A percentile compares a stretch with the other conserved stretches of the same genome.
Conservation (phyloP, 176 grass and related monocot genomes). For the Triticum dicoccoides region DNA sequence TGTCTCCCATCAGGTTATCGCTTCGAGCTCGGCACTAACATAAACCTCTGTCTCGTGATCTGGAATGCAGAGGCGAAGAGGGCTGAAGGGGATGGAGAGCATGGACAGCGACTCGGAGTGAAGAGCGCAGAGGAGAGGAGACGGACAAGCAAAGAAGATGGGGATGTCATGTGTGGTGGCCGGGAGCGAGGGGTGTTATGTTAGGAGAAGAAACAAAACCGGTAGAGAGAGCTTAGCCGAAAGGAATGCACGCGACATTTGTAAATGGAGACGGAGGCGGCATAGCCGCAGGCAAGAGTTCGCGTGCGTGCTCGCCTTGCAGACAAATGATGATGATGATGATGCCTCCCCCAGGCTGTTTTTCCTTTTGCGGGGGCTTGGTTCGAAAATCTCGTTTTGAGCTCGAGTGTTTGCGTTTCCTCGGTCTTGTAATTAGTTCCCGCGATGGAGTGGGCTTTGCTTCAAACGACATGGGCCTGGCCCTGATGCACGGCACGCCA, state of each 20-base stretch:
- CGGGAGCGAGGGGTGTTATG: neutral
- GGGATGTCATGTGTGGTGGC: neutral
- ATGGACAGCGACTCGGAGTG: slow-evolving; percentile 91
- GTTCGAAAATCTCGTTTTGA: neutral
- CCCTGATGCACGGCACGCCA: too few relatives aligned
- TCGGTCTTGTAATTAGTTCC: too few relatives aligned
- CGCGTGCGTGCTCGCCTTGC: neutral
- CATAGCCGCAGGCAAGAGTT: neutral
- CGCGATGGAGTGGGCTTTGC: too few relatives aligned
- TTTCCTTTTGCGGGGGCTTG: neutral
- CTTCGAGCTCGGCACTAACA: neutral
- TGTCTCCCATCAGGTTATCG: too few relatives aligned
- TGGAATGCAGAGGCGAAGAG: slow-evolving; percentile 63
- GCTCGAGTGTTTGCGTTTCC: too few relatives aligned
- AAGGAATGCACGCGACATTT: neutral
- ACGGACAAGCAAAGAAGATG: neutral
- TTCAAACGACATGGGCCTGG: too few relatives aligned
- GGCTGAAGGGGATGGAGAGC: slow-evolving; percentile 84
- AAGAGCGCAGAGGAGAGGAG: neutral
- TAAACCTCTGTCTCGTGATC: neutral
- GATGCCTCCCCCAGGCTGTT: neutral
- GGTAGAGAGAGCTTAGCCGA: neutral
- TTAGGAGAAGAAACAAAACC: neutral
- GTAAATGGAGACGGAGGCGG: neutral
- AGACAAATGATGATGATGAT: neutral